Evolutionary conservation across 2,329 filamentous ascomycete genomes (phyloP).

Genomic region (Diaporthe ampelina): DNA sequence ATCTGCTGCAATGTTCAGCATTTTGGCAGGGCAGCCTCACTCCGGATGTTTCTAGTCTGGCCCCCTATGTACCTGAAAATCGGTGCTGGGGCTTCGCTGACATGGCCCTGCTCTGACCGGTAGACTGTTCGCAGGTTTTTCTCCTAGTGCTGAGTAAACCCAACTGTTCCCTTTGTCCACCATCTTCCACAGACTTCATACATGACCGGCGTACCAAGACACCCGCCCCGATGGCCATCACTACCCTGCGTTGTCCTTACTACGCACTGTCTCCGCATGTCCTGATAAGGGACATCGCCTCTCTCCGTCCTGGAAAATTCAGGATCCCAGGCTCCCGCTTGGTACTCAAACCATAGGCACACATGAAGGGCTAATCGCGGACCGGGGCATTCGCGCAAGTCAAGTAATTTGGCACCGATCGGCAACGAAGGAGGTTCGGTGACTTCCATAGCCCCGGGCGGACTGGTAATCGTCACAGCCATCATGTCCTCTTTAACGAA

Average conservation of each 20-base stretch:
- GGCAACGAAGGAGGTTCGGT: conserved; percentile 7
- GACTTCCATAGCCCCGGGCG: conserved; percentile 1
- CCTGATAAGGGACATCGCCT: not conserved
- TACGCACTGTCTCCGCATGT: not conserved
- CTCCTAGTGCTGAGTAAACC: conserved; percentile 28
- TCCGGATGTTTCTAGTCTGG: conserved; percentile 19
- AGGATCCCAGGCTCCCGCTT: conserved; percentile 8
- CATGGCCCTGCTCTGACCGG: conserved; percentile 3
- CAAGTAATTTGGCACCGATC: conserved; percentile 9
- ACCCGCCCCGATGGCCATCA: not conserved
- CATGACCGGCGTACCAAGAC: not conserved
- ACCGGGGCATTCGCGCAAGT: conserved; percentile 10
- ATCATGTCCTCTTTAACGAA: not conserved
- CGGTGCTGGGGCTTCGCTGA: conserved; percentile 9
- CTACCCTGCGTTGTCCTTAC: not conserved
- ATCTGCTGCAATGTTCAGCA: not conserved
- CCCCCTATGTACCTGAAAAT: conserved; percentile 27
- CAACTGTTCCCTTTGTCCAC: not conserved
- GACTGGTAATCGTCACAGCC: conserved; percentile 10
- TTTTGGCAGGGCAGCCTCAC: not conserved
- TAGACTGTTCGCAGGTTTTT: not conserved
- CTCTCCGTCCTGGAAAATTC: not conserved
- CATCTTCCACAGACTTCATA: not conserved
- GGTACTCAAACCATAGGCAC: not conserved
- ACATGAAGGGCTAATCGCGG: conserved; percentile 10